Conservation (phyloP, 2,329 filamentous ascomycete species). For the Teratosphaeria nubilosa region DNA sequence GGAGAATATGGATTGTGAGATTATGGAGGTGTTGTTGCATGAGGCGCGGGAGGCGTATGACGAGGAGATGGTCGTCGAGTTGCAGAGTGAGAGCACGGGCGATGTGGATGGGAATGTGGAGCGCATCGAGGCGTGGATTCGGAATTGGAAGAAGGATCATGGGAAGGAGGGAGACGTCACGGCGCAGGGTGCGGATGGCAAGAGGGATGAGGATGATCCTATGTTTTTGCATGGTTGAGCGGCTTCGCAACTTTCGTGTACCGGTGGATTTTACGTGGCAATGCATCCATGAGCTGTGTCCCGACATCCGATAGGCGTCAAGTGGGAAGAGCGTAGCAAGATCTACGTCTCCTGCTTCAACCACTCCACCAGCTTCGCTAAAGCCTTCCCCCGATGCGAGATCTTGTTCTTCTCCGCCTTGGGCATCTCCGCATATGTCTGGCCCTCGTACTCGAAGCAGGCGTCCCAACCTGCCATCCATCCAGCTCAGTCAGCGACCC, state of each 20-base stretch:
- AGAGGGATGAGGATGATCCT: slow-evolving; percentile 26
- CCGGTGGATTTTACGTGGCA: neutral
- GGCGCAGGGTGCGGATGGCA: slow-evolving; percentile 7
- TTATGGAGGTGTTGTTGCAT: slow-evolving; percentile 88
- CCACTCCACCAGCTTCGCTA: slow-evolving; percentile 79
- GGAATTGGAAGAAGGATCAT: slow-evolving; percentile 68
- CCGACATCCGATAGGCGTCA: no score
- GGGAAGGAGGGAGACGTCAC: slow-evolving; percentile 22
- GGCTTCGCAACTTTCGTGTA: neutral
- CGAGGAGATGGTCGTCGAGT: slow-evolving; percentile 76
- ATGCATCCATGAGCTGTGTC: neutral
- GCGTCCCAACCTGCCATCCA: slow-evolving; percentile 72
- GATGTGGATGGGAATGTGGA: slow-evolving; percentile 86
- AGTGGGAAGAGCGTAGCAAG: neutral
- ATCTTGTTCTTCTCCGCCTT: slow-evolving; percentile 80
- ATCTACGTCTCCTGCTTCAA: slow-evolving; percentile 28
- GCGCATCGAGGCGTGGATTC: slow-evolving; percentile 70
- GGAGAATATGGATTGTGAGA: slow-evolving; percentile 93
- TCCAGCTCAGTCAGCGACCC: slow-evolving; percentile 6
- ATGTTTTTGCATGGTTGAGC: slow-evolving; percentile 27
- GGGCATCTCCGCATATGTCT: slow-evolving; percentile 95
- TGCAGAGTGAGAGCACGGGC: slow-evolving; percentile 69
- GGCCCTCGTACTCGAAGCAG: slow-evolving; percentile 84
- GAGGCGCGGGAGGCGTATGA: slow-evolving; percentile 84
- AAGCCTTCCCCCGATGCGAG: slow-evolving; percentile 80